Base-by-base conservation (phyloP, 2,329 filamentous ascomycete species). In the Thermomyces lanuginosus region DNA sequence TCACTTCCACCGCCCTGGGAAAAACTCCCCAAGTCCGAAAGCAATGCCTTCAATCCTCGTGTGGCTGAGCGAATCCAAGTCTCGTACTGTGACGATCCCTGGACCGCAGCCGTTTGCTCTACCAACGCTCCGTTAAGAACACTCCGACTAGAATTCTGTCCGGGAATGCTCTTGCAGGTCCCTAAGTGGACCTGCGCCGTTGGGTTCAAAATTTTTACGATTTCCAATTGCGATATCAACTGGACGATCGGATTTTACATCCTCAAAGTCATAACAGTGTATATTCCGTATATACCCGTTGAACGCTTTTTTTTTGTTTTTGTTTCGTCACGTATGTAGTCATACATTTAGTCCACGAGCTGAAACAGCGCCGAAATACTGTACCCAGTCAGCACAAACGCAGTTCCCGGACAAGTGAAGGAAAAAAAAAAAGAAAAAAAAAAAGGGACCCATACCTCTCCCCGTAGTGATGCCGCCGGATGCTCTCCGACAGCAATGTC, bases 391-490 rank as follows among this genome's bases (percentile, higher is more conserved):
- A 33, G 24, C 29, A 20, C 26, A 25, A 8, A 35, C 41, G 40
- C 43, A n/a, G n/a, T n/a, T 42, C 36, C 31, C 36, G 12, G 24
- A 27, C 16, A 26, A 13, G 7, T 22, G 9, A 8, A n/a, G 11
- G 13, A 7, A 14, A 28, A 18, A 19, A 13, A 23, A 30, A 17
- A 27, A 24, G 13, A 13, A 11, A 36, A 35, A 35, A 38, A 48
- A 17, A 77, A 7, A 5, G n/a, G 6, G 7, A 3, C 12, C 37
- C 76, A 76, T 60, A 56, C 56, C 54, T 59, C 51, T 93, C 86
- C 53, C 89, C 89, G 46, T 95, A 89, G 53, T 98, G 86, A 50
- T 95, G 95, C 44, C 89, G 73, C 43, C 89, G 71, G 41, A 98
- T 95, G 26, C 84, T 83, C 56, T 98, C 89, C 4, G 83, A 72